Conservation (phyloP, 2,329 filamentous ascomycete genomes). For the Aspergillus niger region DNA sequence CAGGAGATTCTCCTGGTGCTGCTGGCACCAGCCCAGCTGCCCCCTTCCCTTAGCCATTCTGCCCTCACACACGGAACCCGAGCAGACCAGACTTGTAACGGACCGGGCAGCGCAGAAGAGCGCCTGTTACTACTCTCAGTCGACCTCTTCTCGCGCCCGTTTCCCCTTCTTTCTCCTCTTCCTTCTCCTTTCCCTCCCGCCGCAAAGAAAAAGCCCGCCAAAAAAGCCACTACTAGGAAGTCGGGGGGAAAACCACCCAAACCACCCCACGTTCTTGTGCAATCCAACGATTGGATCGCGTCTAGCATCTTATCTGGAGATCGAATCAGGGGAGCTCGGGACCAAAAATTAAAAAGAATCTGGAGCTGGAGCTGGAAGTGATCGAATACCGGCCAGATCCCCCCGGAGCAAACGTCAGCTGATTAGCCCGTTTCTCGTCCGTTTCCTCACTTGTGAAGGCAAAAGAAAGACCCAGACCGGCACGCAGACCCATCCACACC, state of each 20-base stretch:
- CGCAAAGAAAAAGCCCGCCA: slow-evolving; percentile 1
- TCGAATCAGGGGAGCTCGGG: not conserved
- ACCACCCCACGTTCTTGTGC: not conserved
- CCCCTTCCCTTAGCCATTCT: slow-evolving; percentile 3
- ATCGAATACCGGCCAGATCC: slow-evolving; percentile 1
- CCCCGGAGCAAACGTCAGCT: slow-evolving; percentile 24
- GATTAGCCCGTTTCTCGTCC: slow-evolving; percentile 26
- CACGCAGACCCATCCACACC: slow-evolving; percentile 25
- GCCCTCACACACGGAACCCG: slow-evolving; percentile 17
- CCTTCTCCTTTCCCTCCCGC: slow-evolving; percentile 12
- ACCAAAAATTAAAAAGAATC: slow-evolving; percentile 1
- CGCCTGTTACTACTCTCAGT: not conserved
- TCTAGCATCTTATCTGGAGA: not conserved
- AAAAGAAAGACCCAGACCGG: slow-evolving; percentile 24
- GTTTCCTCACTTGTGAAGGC: slow-evolving; percentile 15
- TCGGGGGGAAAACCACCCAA: not conserved
- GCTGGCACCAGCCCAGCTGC: slow-evolving; percentile 5
- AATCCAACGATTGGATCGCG: not conserved
- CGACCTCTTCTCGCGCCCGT: slow-evolving; percentile 12
- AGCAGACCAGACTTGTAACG: slow-evolving; percentile 25
- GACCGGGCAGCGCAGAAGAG: slow-evolving; percentile 9
- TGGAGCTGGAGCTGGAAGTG: not conserved
- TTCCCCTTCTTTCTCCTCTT: slow-evolving; percentile 13
- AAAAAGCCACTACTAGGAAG: not conserved
- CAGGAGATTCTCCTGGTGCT: slow-evolving; percentile 1